A percentile compares a stretch with the other conserved stretches of the same genome.
These are phyloP conservation scores for Kitagawia praeruptora DNA, from an alignment of 129 eudicot species.

Conservation along the genomic window DNA sequence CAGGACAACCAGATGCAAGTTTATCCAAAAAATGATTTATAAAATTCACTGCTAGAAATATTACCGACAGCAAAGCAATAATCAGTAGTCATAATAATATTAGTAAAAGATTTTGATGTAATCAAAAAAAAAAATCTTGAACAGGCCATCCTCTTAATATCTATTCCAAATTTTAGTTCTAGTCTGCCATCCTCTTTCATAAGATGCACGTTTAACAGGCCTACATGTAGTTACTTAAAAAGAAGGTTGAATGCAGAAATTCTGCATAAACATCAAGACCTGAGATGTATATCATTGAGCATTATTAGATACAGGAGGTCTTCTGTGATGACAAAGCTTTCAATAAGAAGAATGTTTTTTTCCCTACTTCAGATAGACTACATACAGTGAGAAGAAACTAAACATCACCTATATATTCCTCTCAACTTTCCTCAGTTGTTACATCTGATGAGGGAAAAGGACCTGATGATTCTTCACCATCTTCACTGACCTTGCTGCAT, in stretches of 20 bases:
- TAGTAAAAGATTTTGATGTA: not conserved
- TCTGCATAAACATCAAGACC: not conserved
- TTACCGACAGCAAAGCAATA: not conserved
- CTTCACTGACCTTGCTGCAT: constrained; percentile 2
- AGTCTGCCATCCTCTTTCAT: not conserved
- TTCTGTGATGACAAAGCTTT: not conserved
- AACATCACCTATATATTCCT: not conserved
- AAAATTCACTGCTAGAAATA: not conserved
- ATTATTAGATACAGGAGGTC: not conserved
- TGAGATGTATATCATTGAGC: not conserved
- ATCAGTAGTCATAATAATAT: not conserved
- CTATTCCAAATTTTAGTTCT: not conserved
- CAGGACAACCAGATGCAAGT: not conserved
- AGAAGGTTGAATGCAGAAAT: not conserved
- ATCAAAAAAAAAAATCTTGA: not conserved
- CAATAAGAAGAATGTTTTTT: not conserved
- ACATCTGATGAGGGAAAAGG: not conserved
- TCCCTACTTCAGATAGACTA: not conserved
- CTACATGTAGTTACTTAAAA: not conserved
- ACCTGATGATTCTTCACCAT: not conserved
- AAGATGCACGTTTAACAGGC: not conserved
- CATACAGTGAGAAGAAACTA: not conserved
- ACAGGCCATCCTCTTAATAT: not conserved
- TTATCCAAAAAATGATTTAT: not conserved
- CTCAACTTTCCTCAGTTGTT: constrained; percentile 3